Conservation (phyloP, 2,329 filamentous ascomycete species). For the Trichoderma asperellum region DNA sequence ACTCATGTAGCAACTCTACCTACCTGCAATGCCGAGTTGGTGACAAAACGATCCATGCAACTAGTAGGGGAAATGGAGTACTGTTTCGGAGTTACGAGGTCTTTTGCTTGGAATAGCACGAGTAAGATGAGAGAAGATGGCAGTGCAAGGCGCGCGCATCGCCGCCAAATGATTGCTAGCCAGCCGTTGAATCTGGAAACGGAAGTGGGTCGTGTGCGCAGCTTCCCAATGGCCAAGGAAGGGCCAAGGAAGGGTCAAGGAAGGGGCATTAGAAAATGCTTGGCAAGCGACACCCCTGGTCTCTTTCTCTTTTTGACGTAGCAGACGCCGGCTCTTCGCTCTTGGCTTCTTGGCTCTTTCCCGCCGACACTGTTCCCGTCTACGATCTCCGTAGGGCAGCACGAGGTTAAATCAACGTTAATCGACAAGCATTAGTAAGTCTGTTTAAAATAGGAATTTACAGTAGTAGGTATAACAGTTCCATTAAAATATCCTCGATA, state of each 20-base stretch:
- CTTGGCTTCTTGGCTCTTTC: neutral
- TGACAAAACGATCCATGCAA: neutral
- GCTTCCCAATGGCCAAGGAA: slow-evolving; percentile 7
- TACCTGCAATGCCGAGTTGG: neutral
- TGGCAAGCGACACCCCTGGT: slow-evolving; percentile 18
- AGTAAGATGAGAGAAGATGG: neutral
- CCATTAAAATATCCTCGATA: neutral
- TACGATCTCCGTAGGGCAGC: slow-evolving; percentile 1
- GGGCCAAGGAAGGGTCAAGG: slow-evolving; percentile 8
- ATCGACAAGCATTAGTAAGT: neutral
- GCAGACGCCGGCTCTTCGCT: slow-evolving; percentile 17
- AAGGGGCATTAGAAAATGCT: slow-evolving; percentile 17
- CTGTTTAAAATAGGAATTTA: neutral
- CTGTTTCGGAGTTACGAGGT: neutral
- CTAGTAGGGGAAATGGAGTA: neutral
- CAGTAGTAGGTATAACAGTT: neutral
- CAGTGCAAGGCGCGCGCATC: neutral
- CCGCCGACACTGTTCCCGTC: neutral
- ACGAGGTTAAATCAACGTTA: slow-evolving; percentile 24
- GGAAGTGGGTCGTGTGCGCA: slow-evolving; percentile 27
- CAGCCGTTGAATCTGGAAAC: slow-evolving; percentile 7
- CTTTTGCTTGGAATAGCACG: neutral
- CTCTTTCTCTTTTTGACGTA: slow-evolving; percentile 11
- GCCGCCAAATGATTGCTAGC: neutral
- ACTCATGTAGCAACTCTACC: neutral